Conservation (phyloP, 257 asterid genomes). For the Euphrasia confusa region DNA sequence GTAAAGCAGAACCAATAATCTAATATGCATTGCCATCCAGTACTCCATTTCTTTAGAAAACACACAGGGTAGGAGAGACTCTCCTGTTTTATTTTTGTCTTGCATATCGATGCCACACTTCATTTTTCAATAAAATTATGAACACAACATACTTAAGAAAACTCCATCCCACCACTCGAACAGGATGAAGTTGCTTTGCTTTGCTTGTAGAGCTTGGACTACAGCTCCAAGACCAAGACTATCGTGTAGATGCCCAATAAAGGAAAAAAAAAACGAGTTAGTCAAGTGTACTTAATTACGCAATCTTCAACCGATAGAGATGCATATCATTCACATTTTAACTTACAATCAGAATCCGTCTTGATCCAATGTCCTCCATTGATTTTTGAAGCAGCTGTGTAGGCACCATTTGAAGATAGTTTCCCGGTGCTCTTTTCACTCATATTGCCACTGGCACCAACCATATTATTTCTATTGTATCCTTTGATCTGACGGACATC, state of each 20-base stretch:
- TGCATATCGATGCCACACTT: constrained; percentile 25
- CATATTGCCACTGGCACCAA: constrained; percentile 24
- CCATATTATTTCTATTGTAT: constrained; percentile 26
- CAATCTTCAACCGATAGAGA: constrained; percentile 21
- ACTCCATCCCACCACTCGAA: constrained; percentile 21
- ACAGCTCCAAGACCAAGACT: constrained; percentile 57
- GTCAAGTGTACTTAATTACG: constrained; percentile 20
- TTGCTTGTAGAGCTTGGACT: constrained; percentile 29
- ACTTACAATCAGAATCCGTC: constrained; percentile 62
- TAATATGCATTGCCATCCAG: constrained; percentile 22
- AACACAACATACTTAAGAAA: constrained; percentile 22
- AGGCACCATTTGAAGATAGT: constrained; percentile 31
- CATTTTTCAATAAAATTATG: constrained; percentile 21
- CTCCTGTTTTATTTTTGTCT: constrained; percentile 34
- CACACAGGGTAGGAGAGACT: constrained; percentile 37
- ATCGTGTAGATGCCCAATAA: constrained; percentile 22
- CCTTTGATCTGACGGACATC: constrained; percentile 23
- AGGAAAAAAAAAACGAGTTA: constrained; percentile 22
- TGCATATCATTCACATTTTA: constrained; percentile 15
- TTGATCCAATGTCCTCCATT: constrained; percentile 51
- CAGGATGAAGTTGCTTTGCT: constrained; percentile 20
- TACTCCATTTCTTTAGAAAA: constrained; percentile 30
- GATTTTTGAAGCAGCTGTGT: constrained; percentile 30
- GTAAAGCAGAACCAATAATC: constrained; percentile 16
- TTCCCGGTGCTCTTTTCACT: constrained; percentile 22